Evolutionary conservation across 2,329 filamentous ascomycete species (phyloP), one percentile per base, ranked within the genome.

Genomic region (Pyrenophora graminea): DNA sequence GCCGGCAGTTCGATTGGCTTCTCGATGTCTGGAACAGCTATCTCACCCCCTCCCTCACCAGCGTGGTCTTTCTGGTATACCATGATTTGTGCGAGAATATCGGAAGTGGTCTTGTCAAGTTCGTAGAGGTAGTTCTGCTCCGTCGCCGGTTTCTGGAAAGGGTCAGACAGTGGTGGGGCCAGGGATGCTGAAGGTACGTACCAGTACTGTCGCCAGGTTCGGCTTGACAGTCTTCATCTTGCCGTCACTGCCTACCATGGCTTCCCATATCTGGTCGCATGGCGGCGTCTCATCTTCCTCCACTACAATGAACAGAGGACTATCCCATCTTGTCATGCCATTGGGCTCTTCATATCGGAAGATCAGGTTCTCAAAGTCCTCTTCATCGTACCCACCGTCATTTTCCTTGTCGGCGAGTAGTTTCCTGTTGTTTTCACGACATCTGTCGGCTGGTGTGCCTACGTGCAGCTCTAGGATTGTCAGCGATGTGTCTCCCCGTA

Each of bases 281-380:
- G 85, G 85, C n/a, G 81, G 81, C 50, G 80, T 80, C 48, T 82
- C 82, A 68, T 95, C 90, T 38, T 91, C 86, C 80, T 87, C 89
- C 9, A 90, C 81, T 0, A 94, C 80, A 3, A 88, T 88, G 73
- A 93, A 94, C 2, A 94, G 80, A 1, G 90, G 90, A 47, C 86
- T 88, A 70, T 95, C 90, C 90, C 90, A 95, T 37, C 89, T 79
- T 2, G 83, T 87, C 88, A 93, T 92, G 18, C 86, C 84, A 69
- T 93, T 94, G 12, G 90, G 90, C 74, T 95, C 90, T 73, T 95
- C 90, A 69, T 92, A 92, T 47, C 90, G 81, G 68, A 90, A 93
- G 30, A 91, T 84, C 9, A 92, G 80, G 62, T 91, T 91, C 58
- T 91, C 88, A 79, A 89, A 90, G 68, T 89, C 87, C 13, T 82